These are phyloP conservation scores for Ascobolus immersus DNA, from an alignment of 495 filamentous ascomycete species.

Conservation along the genomic window DNA sequence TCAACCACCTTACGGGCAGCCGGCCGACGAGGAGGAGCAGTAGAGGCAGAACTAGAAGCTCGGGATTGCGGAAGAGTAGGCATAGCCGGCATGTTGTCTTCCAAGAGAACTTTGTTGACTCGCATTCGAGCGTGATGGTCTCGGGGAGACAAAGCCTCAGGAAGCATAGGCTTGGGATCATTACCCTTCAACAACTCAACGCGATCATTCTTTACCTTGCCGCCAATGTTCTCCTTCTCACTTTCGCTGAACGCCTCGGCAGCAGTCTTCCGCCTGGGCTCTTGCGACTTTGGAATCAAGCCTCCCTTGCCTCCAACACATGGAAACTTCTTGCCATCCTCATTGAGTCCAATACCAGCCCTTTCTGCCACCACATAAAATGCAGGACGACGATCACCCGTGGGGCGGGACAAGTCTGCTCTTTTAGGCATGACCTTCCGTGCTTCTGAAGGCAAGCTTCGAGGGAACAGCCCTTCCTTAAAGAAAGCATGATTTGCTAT, in stretches of 20 bases:
- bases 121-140: conserved; percentile 16
- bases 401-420: conserved; percentile 7
- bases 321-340: conserved; percentile 6
- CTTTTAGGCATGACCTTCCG: background rate
- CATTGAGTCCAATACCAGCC: conserved; percentile 12
- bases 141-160: conserved; percentile 13
- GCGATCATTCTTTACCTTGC: conserved; percentile 2
- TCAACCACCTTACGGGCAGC: no score
- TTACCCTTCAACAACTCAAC: conserved; percentile 5
- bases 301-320: conserved; percentile 12
- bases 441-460: conserved; percentile 11
- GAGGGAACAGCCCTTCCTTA: conserved; percentile 33
- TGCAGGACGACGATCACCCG: conserved; percentile 13
- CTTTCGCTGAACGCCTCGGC: conserved; percentile 1
- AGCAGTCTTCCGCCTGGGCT: conserved; percentile 3
- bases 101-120: no score
- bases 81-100: no score
- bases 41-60: no score
- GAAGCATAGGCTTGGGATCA: conserved; percentile 13
- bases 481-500: conserved; percentile 70
- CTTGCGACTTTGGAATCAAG: conserved; percentile 1
- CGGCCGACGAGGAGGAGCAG: no score
- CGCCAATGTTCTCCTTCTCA: conserved; percentile 4
- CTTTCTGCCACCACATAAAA: conserved; percentile 13
- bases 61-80: no score